A percentile compares a stretch with the other conserved stretches of the same genome.
Evolutionary conservation across 2,329 filamentous ascomycete species (phyloP).

Genomic region (Colletotrichum limetticola): DNA sequence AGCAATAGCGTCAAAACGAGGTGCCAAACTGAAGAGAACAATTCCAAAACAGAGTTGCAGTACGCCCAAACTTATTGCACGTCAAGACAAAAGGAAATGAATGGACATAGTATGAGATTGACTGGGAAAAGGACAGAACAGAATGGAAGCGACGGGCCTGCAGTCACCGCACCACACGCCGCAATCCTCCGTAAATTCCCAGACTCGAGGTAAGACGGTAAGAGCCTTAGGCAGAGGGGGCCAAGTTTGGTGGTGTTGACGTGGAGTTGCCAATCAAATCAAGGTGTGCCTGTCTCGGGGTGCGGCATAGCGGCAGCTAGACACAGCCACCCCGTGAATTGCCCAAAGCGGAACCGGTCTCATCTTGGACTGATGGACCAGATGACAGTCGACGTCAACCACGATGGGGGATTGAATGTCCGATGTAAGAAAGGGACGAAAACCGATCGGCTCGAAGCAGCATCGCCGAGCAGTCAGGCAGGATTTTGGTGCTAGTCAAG

Average conservation of each 20-base stretch:
- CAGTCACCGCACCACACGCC: neutral
- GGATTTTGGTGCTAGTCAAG: neutral
- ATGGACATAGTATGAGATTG: neutral
- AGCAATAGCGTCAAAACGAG: neutral
- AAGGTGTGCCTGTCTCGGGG: neutral
- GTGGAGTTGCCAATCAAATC: neutral
- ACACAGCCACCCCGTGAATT: conserved; percentile 24
- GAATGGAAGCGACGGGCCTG: neutral
- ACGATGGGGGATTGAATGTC: neutral
- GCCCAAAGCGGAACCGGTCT: conserved; percentile 21
- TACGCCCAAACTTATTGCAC: neutral
- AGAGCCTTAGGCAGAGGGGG: conserved; percentile 14
- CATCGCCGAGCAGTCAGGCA: neutral
- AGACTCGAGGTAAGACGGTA: neutral
- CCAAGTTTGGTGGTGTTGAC: neutral
- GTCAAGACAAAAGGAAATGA: neutral
- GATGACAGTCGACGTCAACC: conserved; percentile 1
- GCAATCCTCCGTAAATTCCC: neutral
- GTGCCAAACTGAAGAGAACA: neutral
- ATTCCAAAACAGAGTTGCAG: neutral
- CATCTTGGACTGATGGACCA: conserved; percentile 9
- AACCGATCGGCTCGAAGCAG: neutral
- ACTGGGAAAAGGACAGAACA: neutral
- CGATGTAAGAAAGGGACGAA: neutral
- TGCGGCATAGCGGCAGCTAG: conserved; percentile 1